These are phyloP conservation scores for Passalora sequoiae DNA, from an alignment of 2,329 filamentous ascomycete genomes.

Conservation along the genomic window DNA sequence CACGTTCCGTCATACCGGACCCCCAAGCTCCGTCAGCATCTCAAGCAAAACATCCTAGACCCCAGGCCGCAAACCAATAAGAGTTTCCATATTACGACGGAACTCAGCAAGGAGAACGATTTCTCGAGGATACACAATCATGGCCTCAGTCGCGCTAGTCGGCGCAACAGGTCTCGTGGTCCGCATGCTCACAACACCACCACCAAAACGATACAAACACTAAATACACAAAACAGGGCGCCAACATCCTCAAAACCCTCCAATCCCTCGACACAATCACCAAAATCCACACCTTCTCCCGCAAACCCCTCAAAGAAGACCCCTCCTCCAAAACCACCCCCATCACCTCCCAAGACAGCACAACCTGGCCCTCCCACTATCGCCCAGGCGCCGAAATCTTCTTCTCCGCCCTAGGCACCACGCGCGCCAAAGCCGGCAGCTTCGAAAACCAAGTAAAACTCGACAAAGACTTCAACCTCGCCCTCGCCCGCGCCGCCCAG, in stretches of 20 bases:
- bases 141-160: conserved; percentile 52
- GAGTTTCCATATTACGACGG: too few species aligned
- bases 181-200: conserved; percentile 17
- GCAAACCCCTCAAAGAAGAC: conserved; percentile 53
- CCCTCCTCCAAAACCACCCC: conserved; percentile 63
- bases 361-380: conserved; percentile 59
- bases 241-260: conserved; percentile 63
- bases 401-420: conserved; percentile 77
- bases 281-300: conserved; percentile 59
- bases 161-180: conserved; percentile 62
- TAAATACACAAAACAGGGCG: conserved; percentile 50
- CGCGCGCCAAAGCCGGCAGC: conserved; percentile 66
- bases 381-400: conserved; percentile 61
- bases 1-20: too few species aligned
- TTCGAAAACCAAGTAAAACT: conserved; percentile 79
- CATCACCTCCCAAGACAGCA: conserved; percentile 62
- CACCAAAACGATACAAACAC: conserved; percentile 25
- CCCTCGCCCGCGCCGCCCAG: conserved; percentile 69
- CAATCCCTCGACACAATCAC: conserved; percentile 51
- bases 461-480: conserved; percentile 80
- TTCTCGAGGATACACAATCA: too few species aligned
- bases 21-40: too few species aligned
- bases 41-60: too few species aligned
- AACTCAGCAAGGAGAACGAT: too few species aligned
- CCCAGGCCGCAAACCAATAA: too few species aligned